Base-by-base conservation (phyloP, 805 yeast species). In the Jamesozyma spencerorum region DNA sequence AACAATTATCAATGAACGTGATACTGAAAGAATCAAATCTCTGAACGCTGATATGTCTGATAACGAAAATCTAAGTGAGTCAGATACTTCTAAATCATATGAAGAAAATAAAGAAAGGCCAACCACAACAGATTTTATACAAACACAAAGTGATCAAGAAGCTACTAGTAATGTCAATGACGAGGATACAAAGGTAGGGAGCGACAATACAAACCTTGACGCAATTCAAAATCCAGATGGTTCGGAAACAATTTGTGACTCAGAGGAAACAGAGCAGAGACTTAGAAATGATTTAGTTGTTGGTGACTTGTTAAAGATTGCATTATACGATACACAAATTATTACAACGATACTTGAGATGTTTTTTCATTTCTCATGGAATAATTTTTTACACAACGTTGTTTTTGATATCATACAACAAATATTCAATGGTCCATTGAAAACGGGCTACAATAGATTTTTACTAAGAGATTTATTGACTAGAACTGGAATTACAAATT, bases 321-420 rank as follows among this genome's bases (percentile, higher is more conserved):
- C 79, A 37, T 60, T 84, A 28, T 70, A 74, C 39, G 90, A 83
- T 48, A 79, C 81, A 51, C 66, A 69, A 17, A 74, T 82, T 34
- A 67, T 83, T 32, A 57, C 65, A 12, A 71, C 77, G 13, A 79
- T 83, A 12, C 62, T 83, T n/a, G 64, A 71, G 24, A 80, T 78
- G 75, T 81, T 84, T 53, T 78, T 80, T 53, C 65, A 70, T 41
- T 83, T 75, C 54, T 85, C 88, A 10, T 84, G 92, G 90, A 84
- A 84, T 52, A 84, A 84, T 48, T 84, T 84, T 51, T 72, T 85
- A 60, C 94, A 84, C 61, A 84, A 83, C 54, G 94, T 84, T 46
- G 90, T 83, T 1, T 84, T 83, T 62, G 94, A 84, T 59, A 72
- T 84, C 47, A 78, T 82, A 28, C 94, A 84, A 54, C 94, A 84